Evolutionary conservation across 148 eudicot species (phyloP).

Genomic region (Diospyros lotus): DNA sequence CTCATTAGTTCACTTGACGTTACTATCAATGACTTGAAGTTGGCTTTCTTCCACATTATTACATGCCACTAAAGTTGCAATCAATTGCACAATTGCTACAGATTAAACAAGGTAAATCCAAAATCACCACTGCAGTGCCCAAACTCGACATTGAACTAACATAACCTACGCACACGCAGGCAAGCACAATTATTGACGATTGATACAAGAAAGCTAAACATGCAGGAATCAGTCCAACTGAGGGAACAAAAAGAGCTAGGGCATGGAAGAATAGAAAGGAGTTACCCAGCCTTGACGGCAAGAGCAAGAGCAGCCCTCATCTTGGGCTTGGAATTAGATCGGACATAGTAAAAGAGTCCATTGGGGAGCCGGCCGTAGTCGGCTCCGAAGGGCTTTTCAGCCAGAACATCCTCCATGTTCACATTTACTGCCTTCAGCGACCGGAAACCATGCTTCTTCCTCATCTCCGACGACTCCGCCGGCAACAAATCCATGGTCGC

Average conservation of each 20-base stretch:
- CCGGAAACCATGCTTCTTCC: constrained; percentile 62
- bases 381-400: constrained; percentile 56
- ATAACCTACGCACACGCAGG: not conserved
- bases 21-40: not conserved
- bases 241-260: no score
- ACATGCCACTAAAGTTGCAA: not conserved
- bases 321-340: constrained; percentile 75
- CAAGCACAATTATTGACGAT: no score
- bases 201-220: not conserved
- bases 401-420: constrained; percentile 44
- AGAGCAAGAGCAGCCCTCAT: constrained; percentile 96
- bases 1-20: not conserved
- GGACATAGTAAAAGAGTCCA: constrained; percentile 75
- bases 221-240: not conserved
- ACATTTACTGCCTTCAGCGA: constrained; percentile 57
- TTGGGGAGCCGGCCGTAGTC: constrained; percentile 66
- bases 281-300: constrained; percentile 76
- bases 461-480: constrained; percentile 42
- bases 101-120: not conserved
- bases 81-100: not conserved
- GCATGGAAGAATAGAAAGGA: not conserved
- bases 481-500: constrained; percentile 70
- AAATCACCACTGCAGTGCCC: not conserved
- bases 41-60: not conserved
- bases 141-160: not conserved